phyloP scores from a whole-genome alignment of 768 basidiomycete species.

The Amyloporia xantha region DNA sequence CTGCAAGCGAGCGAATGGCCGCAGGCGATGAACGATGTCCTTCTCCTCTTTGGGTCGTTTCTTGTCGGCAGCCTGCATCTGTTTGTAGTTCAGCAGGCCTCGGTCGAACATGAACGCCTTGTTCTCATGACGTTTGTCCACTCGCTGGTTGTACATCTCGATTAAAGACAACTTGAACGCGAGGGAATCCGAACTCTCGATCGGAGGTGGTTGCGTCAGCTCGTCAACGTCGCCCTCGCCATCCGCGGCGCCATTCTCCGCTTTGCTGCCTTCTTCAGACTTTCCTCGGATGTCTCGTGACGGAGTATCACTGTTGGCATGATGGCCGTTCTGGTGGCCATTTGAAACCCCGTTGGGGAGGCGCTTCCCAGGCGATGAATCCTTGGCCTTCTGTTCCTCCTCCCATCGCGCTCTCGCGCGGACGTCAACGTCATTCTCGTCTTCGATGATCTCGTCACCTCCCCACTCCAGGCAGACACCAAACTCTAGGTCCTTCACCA shows the following conservation, averaged over 20 bases:
- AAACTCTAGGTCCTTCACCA: slow-evolving; percentile 94
- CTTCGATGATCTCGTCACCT: slow-evolving; percentile 75
- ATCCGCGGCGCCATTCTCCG: slow-evolving; percentile 32
- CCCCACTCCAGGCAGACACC: slow-evolving; percentile 82
- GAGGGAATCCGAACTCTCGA: slow-evolving; percentile 79
- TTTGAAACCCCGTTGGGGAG: slow-evolving; percentile 26
- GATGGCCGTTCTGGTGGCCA: slow-evolving; percentile 25
- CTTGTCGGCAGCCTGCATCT: slow-evolving; percentile 89
- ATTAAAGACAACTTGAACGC: slow-evolving; percentile 83
- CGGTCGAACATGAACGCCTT: slow-evolving; percentile 91
- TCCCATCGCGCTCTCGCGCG: slow-evolving; percentile 39
- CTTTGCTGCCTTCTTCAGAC: slow-evolving; percentile 36
- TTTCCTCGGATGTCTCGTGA: slow-evolving; percentile 32
- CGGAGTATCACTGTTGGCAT: slow-evolving; percentile 23
- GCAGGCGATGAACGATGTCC: slow-evolving; percentile 81
- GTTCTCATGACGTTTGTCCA: slow-evolving; percentile 77
- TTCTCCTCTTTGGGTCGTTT: slow-evolving; percentile 88
- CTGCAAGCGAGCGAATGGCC: slow-evolving; percentile 87
- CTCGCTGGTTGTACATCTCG: slow-evolving; percentile 86
- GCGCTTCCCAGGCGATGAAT: slow-evolving; percentile 22
- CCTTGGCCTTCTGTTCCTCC: slow-evolving; percentile 32
- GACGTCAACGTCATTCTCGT: slow-evolving; percentile 72
- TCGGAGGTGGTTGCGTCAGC: slow-evolving; percentile 62
- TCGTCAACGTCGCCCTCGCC: slow-evolving; percentile 60
- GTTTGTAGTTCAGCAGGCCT: slow-evolving; percentile 89